These are phyloP conservation scores for Botrytis tulipae DNA, from an alignment of 2,329 filamentous ascomycete species.

Conservation along the genomic window DNA sequence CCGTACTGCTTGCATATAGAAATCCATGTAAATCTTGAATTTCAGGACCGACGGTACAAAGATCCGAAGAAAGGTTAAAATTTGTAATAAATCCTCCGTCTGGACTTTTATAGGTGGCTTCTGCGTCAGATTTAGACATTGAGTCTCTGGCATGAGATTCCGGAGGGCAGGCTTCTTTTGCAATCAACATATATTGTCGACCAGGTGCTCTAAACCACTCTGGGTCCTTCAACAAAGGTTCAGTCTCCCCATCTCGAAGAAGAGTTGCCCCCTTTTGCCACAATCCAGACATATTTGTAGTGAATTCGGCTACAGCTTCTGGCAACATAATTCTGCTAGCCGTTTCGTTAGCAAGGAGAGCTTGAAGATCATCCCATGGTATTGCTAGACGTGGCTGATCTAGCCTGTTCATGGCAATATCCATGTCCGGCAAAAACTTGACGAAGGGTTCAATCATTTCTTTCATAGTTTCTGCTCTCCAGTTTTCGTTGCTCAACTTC, in stretches of 20 bases:
- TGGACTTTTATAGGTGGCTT: slow-evolving; percentile 44
- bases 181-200: slow-evolving; percentile 58
- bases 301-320: slow-evolving; percentile 45
- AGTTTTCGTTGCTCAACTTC: slow-evolving; percentile 39
- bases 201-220: slow-evolving; percentile 39
- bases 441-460: slow-evolving; percentile 45
- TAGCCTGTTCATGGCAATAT: slow-evolving; percentile 64
- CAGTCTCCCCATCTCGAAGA: slow-evolving; percentile 27
- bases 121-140: slow-evolving; percentile 38
- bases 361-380: slow-evolving; percentile 55
- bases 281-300: slow-evolving; percentile 42
- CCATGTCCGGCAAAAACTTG: slow-evolving; percentile 58
- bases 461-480: slow-evolving; percentile 44
- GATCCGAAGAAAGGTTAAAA: slow-evolving; percentile 57
- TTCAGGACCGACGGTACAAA: slow-evolving; percentile 55
- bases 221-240: slow-evolving; percentile 26
- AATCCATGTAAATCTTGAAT: slow-evolving; percentile 53
- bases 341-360: slow-evolving; percentile 49
- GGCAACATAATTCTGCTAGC: slow-evolving; percentile 45
- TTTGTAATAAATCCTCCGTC: slow-evolving; percentile 55
- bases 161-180: slow-evolving; percentile 56
- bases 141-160: slow-evolving; percentile 48
- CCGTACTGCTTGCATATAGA: slow-evolving; percentile 53
- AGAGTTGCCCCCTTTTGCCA: slow-evolving; percentile 29
- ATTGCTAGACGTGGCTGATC: slow-evolving; percentile 64